These are phyloP conservation scores for Juncus inflexus DNA, from an alignment of 176 grass and related monocot genomes.

Conservation along the genomic window DNA sequence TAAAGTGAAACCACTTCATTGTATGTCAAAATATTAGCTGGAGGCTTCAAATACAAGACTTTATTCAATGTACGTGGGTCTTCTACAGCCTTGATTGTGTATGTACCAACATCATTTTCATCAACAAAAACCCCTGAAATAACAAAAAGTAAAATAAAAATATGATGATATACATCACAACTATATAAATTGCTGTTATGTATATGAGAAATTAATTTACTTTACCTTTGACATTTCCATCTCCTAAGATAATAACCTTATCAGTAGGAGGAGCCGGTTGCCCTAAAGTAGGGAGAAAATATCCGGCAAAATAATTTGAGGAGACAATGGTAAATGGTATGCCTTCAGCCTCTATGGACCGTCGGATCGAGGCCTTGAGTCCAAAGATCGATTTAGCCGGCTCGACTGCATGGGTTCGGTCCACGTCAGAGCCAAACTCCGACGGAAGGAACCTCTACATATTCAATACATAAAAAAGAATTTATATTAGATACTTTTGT, in stretches of 20 bases:
- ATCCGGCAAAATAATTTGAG: conserved; percentile 38
- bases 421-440: conserved; percentile 54
- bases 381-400: conserved; percentile 33
- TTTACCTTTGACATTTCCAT: conserved; percentile 39
- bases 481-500: neutral
- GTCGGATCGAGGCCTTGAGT: conserved; percentile 38
- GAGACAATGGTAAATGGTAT: conserved; percentile 39
- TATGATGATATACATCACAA: neutral
- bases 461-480: neutral
- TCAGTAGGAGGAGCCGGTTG: conserved; percentile 29
- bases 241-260: conserved; percentile 38
- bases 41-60: conserved; percentile 31
- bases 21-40: conserved; percentile 40
- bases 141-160: conserved; percentile 3
- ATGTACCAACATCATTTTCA: conserved; percentile 44
- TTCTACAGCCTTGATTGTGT: conserved; percentile 43
- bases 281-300: conserved; percentile 31
- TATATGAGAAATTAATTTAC: neutral
- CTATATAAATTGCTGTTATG: neutral
- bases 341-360: conserved; percentile 43
- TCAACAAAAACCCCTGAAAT: conserved; percentile 35
- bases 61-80: conserved; percentile 45
- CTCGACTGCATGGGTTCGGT: conserved; percentile 35
- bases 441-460: conserved; percentile 56
- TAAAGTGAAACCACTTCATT: conserved; percentile 49